Base-by-base conservation (phyloP, 2,329 filamentous ascomycete species). In the Plenodomus tracheiphilus region DNA sequence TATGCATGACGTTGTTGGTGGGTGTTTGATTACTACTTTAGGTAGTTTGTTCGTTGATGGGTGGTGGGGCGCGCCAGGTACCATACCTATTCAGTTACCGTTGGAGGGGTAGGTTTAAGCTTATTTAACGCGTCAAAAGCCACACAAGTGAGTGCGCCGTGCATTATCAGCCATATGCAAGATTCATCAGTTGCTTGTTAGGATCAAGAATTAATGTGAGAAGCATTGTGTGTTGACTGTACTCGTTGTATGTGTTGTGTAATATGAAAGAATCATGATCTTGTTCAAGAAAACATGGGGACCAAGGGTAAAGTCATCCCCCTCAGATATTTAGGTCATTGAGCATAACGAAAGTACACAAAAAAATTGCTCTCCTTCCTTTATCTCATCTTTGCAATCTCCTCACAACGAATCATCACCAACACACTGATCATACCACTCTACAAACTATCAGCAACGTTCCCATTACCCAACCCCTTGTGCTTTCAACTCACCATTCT, bases 401-500 rank as follows among this genome's bases (percentile, higher is more conserved):
- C n/a, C n/a, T n/a, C n/a, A n/a, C n/a, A n/a, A n/a, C n/a, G n/a
- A n/a, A n/a, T 25, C 22, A 10, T 63, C 56, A 15, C 58, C 57
- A 40, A 69, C 63, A 34, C 65, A 69, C 35, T 69, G 63, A 28
- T 59, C 47, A 25, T 66, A 69, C 17, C 28, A 66, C 34, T 69
- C 65, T 69, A 38, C 10, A 17, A 3, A 36, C 56, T 16, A 58
- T 53, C 42, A 43, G 39, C 15, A n/a, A 10, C 17, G 2, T 8
- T 19, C 19, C 28, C 1, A 21, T 22, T 8, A 8, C 16, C 22
- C 8, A 17, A n/a, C n/a, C n/a, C n/a, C n/a, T 15, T 22, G 11
- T 15, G 9, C 10, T 28, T 3, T 19, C 39, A 38, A 60, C 64
- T 9, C 57, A 65, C 65, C 63, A 45, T 69, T 69, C 45, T 69